These are phyloP conservation scores for Lepidium africanum DNA, from an alignment of 345 rosid species.

Conservation along the genomic window DNA sequence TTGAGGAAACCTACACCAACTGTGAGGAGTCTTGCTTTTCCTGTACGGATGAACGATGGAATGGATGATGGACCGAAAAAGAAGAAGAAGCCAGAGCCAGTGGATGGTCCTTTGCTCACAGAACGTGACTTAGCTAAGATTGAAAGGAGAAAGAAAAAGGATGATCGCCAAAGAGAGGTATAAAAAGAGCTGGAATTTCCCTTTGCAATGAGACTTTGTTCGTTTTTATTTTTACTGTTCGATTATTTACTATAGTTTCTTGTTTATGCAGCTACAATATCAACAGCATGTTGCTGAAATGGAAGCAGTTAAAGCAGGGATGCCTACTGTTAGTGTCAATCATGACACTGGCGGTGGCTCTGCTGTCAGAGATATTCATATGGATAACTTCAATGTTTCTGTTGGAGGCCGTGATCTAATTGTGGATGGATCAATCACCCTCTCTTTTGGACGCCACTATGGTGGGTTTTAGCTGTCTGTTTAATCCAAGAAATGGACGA, in stretches of 20 bases:
- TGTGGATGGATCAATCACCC: slow-evolving; percentile 79
- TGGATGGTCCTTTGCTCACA: slow-evolving; percentile 74
- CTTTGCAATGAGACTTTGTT: not conserved
- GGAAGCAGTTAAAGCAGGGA: slow-evolving; percentile 92
- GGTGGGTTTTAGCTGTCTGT: slow-evolving; percentile 43
- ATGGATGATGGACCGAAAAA: slow-evolving; percentile 86
- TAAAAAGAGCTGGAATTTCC: not conserved
- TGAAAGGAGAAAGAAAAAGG: slow-evolving; percentile 91
- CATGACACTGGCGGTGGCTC: slow-evolving; percentile 72
- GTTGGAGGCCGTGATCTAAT: slow-evolving; percentile 98
- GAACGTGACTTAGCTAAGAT: slow-evolving; percentile 79
- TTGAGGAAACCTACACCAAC: slow-evolving; percentile 65
- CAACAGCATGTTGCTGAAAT: slow-evolving; percentile 91
- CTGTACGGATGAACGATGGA: slow-evolving; percentile 95
- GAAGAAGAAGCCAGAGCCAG: slow-evolving; percentile 90
- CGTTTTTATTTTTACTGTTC: not conserved
- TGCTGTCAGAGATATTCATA: slow-evolving; percentile 74
- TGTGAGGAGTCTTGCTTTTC: slow-evolving; percentile 78
- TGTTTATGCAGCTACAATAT: slow-evolving; percentile 61
- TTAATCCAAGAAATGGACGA: not conserved
- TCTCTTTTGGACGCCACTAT: slow-evolving; percentile 93
- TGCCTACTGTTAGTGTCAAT: slow-evolving; percentile 81
- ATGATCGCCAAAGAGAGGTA: slow-evolving; percentile 95
- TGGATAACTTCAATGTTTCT: slow-evolving; percentile 88
- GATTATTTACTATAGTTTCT: not conserved